Conservation (phyloP, 148 eudicot species). For the Silene uniflora region DNA sequence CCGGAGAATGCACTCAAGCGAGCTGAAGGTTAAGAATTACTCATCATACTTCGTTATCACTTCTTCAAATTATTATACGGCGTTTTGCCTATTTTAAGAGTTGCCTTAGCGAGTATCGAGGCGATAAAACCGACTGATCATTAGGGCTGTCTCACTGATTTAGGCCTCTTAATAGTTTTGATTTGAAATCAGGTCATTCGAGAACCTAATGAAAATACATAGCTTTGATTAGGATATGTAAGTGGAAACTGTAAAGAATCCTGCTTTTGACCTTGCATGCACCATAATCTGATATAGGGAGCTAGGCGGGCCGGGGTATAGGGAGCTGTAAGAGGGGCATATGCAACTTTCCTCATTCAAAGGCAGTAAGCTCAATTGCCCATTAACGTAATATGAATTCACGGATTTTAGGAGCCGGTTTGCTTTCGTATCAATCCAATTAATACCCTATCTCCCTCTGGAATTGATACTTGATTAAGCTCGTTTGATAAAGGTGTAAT, state of each 20-base stretch:
- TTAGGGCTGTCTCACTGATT: background rate
- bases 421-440: too few species aligned
- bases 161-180: background rate
- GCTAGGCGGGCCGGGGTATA: background rate
- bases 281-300: too few species aligned
- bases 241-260: background rate
- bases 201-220: background rate
- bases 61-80: too few species aligned
- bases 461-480: background rate
- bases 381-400: too few species aligned
- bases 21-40: slow-evolving; percentile 48
- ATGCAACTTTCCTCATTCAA: background rate
- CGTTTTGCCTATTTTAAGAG: too few species aligned
- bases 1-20: slow-evolving; percentile 78
- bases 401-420: too few species aligned
- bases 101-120: too few species aligned
- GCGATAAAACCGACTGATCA: background rate
- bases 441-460: too few species aligned
- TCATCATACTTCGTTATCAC: background rate
- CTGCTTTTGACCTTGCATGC: background rate
- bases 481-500: background rate
- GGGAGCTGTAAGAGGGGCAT: background rate
- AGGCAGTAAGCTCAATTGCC: background rate
- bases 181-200: background rate
- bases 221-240: background rate